A percentile compares a stretch with the other conserved stretches of the same genome.
These are phyloP conservation scores for Ambrosiella beaveri DNA, from an alignment of 2,329 filamentous ascomycete genomes.

Conservation along the genomic window DNA sequence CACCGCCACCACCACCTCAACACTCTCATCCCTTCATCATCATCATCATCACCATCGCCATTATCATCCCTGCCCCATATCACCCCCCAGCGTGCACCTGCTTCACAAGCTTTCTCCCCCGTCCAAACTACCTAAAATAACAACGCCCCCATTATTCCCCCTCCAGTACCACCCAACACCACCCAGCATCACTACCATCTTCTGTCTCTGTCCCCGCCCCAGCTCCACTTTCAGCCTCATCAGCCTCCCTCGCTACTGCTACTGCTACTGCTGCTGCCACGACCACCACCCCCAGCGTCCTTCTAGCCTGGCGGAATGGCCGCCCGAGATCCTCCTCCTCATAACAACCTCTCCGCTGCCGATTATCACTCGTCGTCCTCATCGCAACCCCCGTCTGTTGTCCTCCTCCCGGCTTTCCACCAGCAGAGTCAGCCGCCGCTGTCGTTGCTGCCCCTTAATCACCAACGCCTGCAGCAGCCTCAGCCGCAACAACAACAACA, in stretches of 20 bases:
- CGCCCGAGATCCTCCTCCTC: slow-evolving; percentile 15
- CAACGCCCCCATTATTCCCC: neutral
- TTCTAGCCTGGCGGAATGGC: slow-evolving; percentile 40
- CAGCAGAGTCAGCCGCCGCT: slow-evolving; percentile 9
- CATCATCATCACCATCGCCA: too few relatives aligned
- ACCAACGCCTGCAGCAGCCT: slow-evolving; percentile 2
- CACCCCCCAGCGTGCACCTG: too few relatives aligned
- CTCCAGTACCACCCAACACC: neutral
- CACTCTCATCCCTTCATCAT: too few relatives aligned
- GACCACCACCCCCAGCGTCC: slow-evolving; percentile 37
- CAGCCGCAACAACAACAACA: slow-evolving; percentile 1
- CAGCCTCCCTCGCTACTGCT: slow-evolving; percentile 3
- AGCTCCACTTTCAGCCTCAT: slow-evolving; percentile 2
- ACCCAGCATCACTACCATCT: slow-evolving; percentile 1
- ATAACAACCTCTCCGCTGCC: neutral
- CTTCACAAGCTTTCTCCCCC: too few relatives aligned
- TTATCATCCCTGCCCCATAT: too few relatives aligned
- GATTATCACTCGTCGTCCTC: slow-evolving; percentile 1
- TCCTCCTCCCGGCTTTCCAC: neutral
- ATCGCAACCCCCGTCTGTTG: neutral
- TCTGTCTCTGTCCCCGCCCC: neutral
- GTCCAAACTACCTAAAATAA: neutral
- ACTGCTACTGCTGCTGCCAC: slow-evolving; percentile 7
- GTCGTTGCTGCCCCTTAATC: neutral
- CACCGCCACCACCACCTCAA: too few relatives aligned